Evolutionary conservation across 2,329 filamentous ascomycete species (phyloP).

Genomic region (Mycogone perniciosa): DNA sequence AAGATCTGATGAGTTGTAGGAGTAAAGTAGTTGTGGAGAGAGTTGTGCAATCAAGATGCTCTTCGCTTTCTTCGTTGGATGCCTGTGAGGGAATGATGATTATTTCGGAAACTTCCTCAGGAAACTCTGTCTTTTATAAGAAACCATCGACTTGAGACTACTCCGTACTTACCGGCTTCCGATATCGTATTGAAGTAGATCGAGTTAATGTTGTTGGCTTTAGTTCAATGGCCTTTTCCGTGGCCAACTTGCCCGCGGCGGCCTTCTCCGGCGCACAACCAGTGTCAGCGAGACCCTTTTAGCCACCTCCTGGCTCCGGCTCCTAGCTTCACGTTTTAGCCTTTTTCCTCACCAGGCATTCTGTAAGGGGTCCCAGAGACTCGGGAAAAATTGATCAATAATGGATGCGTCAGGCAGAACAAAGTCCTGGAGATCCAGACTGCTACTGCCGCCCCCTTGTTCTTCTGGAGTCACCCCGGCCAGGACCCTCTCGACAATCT

Average conservation of each 20-base stretch:
- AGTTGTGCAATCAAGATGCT: not conserved
- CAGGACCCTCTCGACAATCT: conserved; percentile 40
- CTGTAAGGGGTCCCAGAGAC: conserved; percentile 32
- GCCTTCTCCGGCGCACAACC: conserved; percentile 4
- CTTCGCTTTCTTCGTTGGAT: not conserved
- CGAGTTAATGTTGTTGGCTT: conserved; percentile 6
- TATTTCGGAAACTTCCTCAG: not conserved
- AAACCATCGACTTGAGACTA: not conserved
- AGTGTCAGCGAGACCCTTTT: not conserved
- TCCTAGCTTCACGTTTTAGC: not conserved
- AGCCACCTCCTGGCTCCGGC: not conserved
- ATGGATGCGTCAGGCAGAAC: conserved; percentile 27
- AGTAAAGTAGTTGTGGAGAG: too few species aligned
- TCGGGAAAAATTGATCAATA: conserved; percentile 30
- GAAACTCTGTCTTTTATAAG: conserved; percentile 1
- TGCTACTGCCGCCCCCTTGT: conserved; percentile 10
- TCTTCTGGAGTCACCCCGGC: conserved; percentile 22
- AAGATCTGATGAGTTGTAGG: not conserved
- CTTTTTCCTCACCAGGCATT: conserved; percentile 24
- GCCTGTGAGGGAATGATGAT: not conserved
- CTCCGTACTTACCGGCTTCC: conserved; percentile 1
- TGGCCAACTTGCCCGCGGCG: conserved; percentile 11
- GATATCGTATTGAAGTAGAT: conserved; percentile 14
- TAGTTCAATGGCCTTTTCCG: not conserved
- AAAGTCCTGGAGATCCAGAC: conserved; percentile 22